These are phyloP conservation scores for Venturiaceae sp. DNA, from an alignment of 2,329 filamentous ascomycete species.

Conservation along the genomic window DNA sequence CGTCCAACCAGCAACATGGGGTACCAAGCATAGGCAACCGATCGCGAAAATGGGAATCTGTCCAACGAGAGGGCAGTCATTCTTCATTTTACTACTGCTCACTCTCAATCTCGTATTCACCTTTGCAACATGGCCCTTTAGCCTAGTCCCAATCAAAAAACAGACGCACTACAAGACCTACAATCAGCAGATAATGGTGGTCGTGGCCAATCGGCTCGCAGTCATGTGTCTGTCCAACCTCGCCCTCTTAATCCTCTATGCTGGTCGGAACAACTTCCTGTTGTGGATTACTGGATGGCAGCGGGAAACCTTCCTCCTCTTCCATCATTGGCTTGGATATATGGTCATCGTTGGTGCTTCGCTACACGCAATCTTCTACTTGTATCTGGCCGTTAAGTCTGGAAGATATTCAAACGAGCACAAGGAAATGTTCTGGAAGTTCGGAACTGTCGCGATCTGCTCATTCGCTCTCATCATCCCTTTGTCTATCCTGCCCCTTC, in stretches of 20 bases:
- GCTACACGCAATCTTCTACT: slow-evolving; percentile 25
- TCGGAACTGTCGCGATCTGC: slow-evolving; percentile 29
- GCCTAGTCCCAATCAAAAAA: slow-evolving; percentile 17
- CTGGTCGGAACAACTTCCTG: slow-evolving; percentile 37
- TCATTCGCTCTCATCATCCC: slow-evolving; percentile 10
- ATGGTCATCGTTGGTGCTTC: slow-evolving; percentile 35
- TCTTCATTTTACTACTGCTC: slow-evolving; percentile 34
- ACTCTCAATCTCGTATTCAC: slow-evolving; percentile 27
- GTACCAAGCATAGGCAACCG: slow-evolving; percentile 10
- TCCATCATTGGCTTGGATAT: slow-evolving; percentile 40
- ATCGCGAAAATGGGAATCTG: slow-evolving; percentile 11
- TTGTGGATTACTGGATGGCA: slow-evolving; percentile 40
- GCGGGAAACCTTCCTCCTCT: slow-evolving; percentile 37
- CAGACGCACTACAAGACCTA: slow-evolving; percentile 7
- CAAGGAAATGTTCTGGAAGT: slow-evolving; percentile 30
- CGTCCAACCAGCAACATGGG: background rate
- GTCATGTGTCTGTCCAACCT: slow-evolving; percentile 29
- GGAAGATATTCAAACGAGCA: slow-evolving; percentile 18
- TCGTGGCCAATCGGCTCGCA: slow-evolving; percentile 32
- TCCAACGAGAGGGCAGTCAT: slow-evolving; percentile 32
- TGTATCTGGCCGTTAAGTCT: slow-evolving; percentile 24
- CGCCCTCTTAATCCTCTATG: slow-evolving; percentile 34
- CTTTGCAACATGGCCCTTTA: slow-evolving; percentile 16
- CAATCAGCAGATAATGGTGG: slow-evolving; percentile 20
- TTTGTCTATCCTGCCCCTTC: slow-evolving; percentile 17